phyloP scores from a whole-genome alignment of 441 rosid species.

The Gossypium davidsonii region DNA sequence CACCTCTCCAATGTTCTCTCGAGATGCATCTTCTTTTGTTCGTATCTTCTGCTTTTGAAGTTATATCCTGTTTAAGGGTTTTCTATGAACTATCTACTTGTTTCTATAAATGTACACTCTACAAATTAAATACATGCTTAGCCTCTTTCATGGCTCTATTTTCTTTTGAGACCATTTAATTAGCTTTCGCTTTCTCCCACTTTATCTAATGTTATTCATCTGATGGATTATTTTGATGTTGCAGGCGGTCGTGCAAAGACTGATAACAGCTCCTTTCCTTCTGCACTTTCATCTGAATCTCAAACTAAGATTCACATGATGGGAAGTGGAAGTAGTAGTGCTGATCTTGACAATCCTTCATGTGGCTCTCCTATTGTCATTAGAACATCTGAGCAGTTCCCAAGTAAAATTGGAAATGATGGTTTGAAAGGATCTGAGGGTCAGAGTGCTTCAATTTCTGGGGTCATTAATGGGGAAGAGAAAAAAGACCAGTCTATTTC shows the following conservation, averaged over 20 bases:
- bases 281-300: slow-evolving; percentile 29
- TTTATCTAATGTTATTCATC: not conserved
- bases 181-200: slow-evolving; percentile 23
- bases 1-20: not conserved
- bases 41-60: not conserved
- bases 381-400: slow-evolving; percentile 37
- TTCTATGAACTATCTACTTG: not conserved
- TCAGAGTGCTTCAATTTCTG: slow-evolving; percentile 29
- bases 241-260: slow-evolving; percentile 28
- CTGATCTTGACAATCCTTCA: slow-evolving; percentile 34
- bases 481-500: slow-evolving; percentile 24
- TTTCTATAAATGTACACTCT: not conserved
- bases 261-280: slow-evolving; percentile 18
- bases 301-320: slow-evolving; percentile 20
- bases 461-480: slow-evolving; percentile 23
- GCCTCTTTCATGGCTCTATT: not conserved
- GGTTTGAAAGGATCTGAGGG: slow-evolving; percentile 28
- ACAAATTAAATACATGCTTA: not conserved
- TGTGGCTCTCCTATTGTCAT: slow-evolving; percentile 40
- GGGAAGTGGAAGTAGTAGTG: slow-evolving; percentile 29
- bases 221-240: slow-evolving; percentile 14
- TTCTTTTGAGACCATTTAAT: not conserved
- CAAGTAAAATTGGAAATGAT: slow-evolving; percentile 26
- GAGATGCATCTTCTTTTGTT: not conserved
- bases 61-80: not conserved